These are phyloP conservation scores for Ilyonectria destructans DNA, from an alignment of 2,329 filamentous ascomycete species.

Conservation along the genomic window DNA sequence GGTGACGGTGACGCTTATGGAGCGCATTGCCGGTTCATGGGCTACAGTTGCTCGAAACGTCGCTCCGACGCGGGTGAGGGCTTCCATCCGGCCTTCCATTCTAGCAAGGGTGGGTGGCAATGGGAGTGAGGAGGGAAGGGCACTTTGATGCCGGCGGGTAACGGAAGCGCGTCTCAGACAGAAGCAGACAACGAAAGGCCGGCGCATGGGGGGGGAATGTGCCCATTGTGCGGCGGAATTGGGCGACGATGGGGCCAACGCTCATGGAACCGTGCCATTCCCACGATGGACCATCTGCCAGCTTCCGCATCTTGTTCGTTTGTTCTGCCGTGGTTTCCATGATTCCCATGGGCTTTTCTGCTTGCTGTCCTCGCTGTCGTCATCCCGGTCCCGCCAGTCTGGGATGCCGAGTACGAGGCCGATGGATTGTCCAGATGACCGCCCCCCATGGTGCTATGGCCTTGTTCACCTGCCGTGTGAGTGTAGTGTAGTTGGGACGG, in stretches of 20 bases:
- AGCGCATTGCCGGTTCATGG: conserved; percentile 2
- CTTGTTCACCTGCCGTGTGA: not conserved
- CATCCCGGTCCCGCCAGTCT: not conserved
- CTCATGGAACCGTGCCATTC: conserved; percentile 26
- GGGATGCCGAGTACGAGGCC: conserved; percentile 8
- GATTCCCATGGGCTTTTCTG: not conserved
- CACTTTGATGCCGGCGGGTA: conserved; percentile 7
- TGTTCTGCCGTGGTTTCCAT: not conserved
- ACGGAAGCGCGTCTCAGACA: conserved; percentile 14
- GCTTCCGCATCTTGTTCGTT: conserved; percentile 7
- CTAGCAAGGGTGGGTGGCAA: not conserved
- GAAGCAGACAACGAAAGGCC: conserved; percentile 1
- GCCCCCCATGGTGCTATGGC: not conserved
- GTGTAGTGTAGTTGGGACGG: not conserved
- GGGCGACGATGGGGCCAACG: conserved; percentile 31
- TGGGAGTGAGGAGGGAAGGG: no score
- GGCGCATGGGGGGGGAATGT: conserved; percentile 20
- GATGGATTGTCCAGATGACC: not conserved
- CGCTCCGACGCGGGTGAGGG: not conserved
- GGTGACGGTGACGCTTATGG: conserved; percentile 22
- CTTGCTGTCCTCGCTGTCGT: not conserved
- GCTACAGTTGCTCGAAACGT: conserved; percentile 4
- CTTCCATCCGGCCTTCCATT: conserved; percentile 9
- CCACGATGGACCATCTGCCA: not conserved
- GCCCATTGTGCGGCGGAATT: conserved; percentile 40